Evolutionary conservation across 495 filamentous ascomycete species (phyloP), one percentile per base, ranked within the genome.

Genomic region (Aspergillus hancockii): DNA sequence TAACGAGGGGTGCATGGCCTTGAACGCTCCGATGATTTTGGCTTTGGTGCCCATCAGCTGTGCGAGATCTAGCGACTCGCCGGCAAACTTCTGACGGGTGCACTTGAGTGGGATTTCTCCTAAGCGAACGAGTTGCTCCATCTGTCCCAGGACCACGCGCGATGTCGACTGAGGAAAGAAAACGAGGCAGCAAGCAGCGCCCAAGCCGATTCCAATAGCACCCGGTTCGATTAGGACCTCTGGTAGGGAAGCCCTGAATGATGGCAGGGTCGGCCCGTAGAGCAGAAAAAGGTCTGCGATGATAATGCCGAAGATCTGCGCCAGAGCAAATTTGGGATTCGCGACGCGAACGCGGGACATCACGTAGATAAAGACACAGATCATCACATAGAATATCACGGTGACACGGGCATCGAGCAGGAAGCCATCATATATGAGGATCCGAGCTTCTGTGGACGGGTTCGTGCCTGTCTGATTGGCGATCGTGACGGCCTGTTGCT

Each of bases 361-460:
- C 1, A 54, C 34, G 25, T 68, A 68, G 38, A 68, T 52, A 43
- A 65, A 68, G 10, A 63, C 12, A 22, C 62, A 63, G 22, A 55
- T 60, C 32, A 65, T 46, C 36, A 60, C 62, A 18, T 60, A 63
- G 45, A 57, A 60, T 6, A 68, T 45, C 3, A 51, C 63, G 23
- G 63, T 61, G 31, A 65, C 60, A 8, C 66, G 60, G 16, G 62
- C 57, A 52, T 68, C 66, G 16, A 68, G 54, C 66, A 68, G 63
- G 41, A 63, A 68, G 2, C 66, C 66, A 19, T 65, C 47, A 40
- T 61, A 41, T 9, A 68, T 34, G 4, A 65, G 52, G 10, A 49
- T 43, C 21, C 52, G 49, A n/a, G 52, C 58, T 18, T 52, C 55
- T 0, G 43, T 23, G 13, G 43, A 13, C 4, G 52, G 30, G 32